Conservation (phyloP, 2,329 filamentous ascomycete species). For the Simplicillium aogashimaense region DNA sequence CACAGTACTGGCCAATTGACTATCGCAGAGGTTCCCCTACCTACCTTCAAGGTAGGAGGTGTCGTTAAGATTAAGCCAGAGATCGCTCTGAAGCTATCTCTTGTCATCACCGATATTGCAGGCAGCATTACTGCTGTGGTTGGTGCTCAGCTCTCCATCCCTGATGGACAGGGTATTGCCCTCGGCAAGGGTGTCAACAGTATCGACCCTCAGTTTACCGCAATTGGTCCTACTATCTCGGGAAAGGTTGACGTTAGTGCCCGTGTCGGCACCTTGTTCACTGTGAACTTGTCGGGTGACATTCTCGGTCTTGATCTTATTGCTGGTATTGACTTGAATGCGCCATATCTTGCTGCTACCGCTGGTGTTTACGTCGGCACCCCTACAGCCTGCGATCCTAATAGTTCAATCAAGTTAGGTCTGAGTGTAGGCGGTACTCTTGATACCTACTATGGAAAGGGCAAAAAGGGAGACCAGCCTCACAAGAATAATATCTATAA, state of each 20-base stretch:
- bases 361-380: constrained; percentile 4
- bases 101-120: constrained; percentile 4
- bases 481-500: constrained; percentile 6
- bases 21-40: constrained; percentile 2
- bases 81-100: constrained; percentile 3
- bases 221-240: constrained; percentile 5
- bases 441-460: constrained; percentile 5
- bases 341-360: constrained; percentile 4
- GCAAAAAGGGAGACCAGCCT: constrained; percentile 5
- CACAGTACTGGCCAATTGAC: constrained; percentile 4
- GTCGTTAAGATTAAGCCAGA: constrained; percentile 5
- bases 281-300: constrained; percentile 5
- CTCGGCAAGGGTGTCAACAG: constrained; percentile 6
- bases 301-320: constrained; percentile 6
- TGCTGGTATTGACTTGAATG: constrained; percentile 3
- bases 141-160: constrained; percentile 5
- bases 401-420: constrained; percentile 4
- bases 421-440: constrained; percentile 5
- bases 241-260: constrained; percentile 6
- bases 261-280: constrained; percentile 5
- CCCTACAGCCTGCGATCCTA: constrained; percentile 3
- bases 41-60: constrained; percentile 6
- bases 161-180: constrained; percentile 5
- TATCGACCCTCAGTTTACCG: constrained; percentile 4
- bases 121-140: constrained; percentile 5